Evolutionary conservation across 202 grass and related monocot genomes (phyloP), one percentile per base, ranked within the genome.

Genomic region (Zoysia matrella): DNA sequence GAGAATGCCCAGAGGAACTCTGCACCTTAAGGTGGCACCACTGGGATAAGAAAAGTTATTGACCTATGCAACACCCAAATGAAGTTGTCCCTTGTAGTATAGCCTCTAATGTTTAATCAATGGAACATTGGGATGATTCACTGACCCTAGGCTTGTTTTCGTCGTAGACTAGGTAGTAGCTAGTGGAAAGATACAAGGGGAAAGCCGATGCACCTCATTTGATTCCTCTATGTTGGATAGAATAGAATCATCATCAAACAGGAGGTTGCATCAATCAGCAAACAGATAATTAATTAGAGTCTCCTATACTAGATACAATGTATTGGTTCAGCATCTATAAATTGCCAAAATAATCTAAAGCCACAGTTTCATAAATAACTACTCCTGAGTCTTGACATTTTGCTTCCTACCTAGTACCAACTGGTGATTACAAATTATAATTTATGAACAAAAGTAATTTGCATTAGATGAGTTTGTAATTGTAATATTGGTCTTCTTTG

Each of bases 1-100:
- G 75, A 86, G 36, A 88, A 83, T 78, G 14, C 72, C 72, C 82
- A 83, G 69, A 92, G 88, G 58, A 83, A 84, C 65, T 82, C 82
- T 75, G 77, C 80, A 66, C 58, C 63, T 60, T 53, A 86, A 87
- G 83, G 85, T 94, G 91, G 94, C 88, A 92, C 89, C 80, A 94
- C 85, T 91, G 72, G 73, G 80, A 81, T 82, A 77, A 88, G 76
- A 93, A 87, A 86, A 82, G 52, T 52, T 87, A 83, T 84, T 85
- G 85, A 82, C 60, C 78, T 74, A 86, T 91, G 71, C 68, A 84
- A 77, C 81, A 81, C 83, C 69, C 80, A 84, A 92, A 82, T 88
- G 79, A 90, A 81, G 83, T 86, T 92, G 85, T 88, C 88, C 88
- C 84, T 91, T 86, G 85, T 82, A 53, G 61, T 74, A 69, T 79